These are phyloP conservation scores for Geopyxis carbonaria DNA, from an alignment of 495 filamentous ascomycete genomes.

Conservation along the genomic window DNA sequence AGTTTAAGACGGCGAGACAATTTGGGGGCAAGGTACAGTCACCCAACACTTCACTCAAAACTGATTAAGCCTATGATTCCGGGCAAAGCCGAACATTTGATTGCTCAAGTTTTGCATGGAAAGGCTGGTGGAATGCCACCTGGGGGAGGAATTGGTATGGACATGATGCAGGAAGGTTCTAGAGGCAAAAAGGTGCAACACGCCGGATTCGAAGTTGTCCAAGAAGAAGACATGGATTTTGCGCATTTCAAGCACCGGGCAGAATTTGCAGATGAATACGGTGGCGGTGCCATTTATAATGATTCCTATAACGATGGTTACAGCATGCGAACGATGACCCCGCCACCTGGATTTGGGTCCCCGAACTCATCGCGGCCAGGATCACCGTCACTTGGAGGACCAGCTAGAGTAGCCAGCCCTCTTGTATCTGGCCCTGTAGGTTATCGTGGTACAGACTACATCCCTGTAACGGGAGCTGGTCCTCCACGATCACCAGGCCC, in stretches of 20 bases:
- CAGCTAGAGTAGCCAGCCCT: conserved; percentile 9
- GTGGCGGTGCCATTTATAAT: conserved; percentile 41
- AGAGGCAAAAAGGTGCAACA: conserved; percentile 48
- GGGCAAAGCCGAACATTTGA: conserved; percentile 64
- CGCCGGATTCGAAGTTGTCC: conserved; percentile 70
- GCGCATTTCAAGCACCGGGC: conserved; percentile 73
- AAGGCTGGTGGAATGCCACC: conserved; percentile 35
- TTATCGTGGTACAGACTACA: conserved; percentile 12
- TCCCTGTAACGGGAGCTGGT: conserved; percentile 7
- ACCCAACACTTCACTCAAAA: conserved; percentile 75
- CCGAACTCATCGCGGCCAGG: conserved; percentile 19
- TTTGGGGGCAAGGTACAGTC: conserved; percentile 66
- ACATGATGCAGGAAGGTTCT: conserved; percentile 57
- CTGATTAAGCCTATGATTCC: conserved; percentile 94
- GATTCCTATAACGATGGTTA: conserved; percentile 17
- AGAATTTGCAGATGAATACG: conserved; percentile 77
- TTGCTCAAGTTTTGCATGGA: conserved; percentile 66
- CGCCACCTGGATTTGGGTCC: conserved; percentile 17
- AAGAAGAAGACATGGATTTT: conserved; percentile 82
- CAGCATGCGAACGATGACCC: conserved; percentile 16
- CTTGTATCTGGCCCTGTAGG: conserved; percentile 7
- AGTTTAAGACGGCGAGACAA: conserved; percentile 41
- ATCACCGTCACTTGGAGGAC: conserved; percentile 8
- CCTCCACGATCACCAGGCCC: conserved; percentile 11
- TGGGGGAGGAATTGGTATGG: conserved; percentile 46